Conservation (phyloP, 169 alveolate species). For the Ichthyophthirius multifiliis region DNA sequence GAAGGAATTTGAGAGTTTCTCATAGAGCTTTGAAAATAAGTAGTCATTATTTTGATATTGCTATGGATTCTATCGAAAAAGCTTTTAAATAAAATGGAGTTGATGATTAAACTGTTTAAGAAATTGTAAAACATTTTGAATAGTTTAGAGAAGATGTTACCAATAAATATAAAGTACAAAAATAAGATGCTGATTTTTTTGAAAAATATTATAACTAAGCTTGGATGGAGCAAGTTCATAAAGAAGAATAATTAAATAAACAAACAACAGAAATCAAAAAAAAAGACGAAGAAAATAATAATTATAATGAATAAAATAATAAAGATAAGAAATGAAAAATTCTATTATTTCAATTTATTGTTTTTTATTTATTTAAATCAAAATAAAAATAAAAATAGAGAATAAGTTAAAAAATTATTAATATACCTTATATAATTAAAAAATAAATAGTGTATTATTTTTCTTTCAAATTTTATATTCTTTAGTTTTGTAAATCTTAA, state of each 20-base stretch:
- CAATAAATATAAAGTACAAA: background rate
- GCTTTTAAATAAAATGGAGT: background rate
- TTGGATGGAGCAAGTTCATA: background rate
- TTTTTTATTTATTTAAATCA: too few relatives aligned
- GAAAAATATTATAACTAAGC: background rate
- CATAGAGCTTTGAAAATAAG: background rate
- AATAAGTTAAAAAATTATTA: too few relatives aligned
- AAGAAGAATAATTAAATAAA: background rate
- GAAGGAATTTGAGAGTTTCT: constrained; percentile 5
- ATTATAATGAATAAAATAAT: too few relatives aligned
- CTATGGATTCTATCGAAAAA: background rate
- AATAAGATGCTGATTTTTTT: background rate
- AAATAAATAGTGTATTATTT: too few relatives aligned
- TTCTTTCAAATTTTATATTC: too few relatives aligned
- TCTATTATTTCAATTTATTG: too few relatives aligned
- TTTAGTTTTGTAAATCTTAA: too few relatives aligned
- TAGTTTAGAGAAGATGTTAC: background rate
- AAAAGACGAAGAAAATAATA: too few relatives aligned
- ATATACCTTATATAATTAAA: too few relatives aligned
- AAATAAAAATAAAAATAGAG: too few relatives aligned
- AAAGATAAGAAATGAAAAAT: too few relatives aligned
- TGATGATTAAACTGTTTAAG: background rate
- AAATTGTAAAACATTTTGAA: background rate
- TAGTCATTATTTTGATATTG: background rate
- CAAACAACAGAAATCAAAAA: too few relatives aligned